These are phyloP conservation scores for Scheffersomyces stambukii DNA, from an alignment of 1,139 yeast species.

Conservation along the genomic window DNA sequence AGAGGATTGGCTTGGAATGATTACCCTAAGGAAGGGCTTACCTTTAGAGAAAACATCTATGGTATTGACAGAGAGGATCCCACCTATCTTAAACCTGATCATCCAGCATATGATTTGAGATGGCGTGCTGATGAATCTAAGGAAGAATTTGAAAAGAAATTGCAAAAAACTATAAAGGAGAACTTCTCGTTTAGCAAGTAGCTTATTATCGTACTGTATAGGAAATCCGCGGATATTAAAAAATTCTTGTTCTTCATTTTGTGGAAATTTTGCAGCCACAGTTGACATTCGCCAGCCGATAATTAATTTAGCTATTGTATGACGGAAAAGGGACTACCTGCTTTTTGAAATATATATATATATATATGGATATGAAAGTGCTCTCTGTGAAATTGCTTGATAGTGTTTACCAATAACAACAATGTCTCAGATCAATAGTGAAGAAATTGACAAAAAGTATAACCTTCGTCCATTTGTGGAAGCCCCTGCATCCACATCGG, in stretches of 20 bases:
- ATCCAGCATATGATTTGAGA: conserved; percentile 34
- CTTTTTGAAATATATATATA: too few species aligned
- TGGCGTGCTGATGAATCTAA: conserved; percentile 33
- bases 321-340: background rate
- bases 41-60: conserved; percentile 21
- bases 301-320: conserved; percentile 2
- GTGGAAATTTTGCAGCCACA: too few species aligned
- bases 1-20: conserved; percentile 25
- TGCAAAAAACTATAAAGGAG: conserved; percentile 13
- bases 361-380: too few species aligned
- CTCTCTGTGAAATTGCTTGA: too few species aligned
- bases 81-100: conserved; percentile 17
- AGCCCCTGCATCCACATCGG: conserved; percentile 17
- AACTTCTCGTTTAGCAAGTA: conserved; percentile 5
- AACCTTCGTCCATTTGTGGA: conserved; percentile 32
- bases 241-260: too few species aligned
- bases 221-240: too few species aligned
- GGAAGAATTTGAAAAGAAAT: conserved; percentile 28
- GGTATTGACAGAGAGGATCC: conserved; percentile 17
- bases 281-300: too few species aligned
- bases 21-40: conserved; percentile 19
- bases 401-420: too few species aligned
- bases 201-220: too few species aligned
- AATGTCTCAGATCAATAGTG: too few species aligned
- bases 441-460: too few species aligned